These are phyloP conservation scores for Talaromyces islandicus DNA, from an alignment of 2,329 filamentous ascomycete species.

Conservation along the genomic window DNA sequence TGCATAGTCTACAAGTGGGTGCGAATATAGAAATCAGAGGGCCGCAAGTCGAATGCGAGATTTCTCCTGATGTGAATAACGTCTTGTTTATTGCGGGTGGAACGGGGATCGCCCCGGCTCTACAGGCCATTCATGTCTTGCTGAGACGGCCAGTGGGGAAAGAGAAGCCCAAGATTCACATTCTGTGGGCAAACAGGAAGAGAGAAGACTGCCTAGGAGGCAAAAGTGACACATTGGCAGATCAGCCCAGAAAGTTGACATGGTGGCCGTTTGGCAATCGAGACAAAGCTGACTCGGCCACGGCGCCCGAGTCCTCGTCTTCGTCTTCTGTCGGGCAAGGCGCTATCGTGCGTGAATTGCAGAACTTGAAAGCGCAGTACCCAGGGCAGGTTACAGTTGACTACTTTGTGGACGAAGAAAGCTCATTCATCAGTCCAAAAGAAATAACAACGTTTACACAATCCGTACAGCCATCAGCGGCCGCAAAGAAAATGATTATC, in stretches of 20 bases:
- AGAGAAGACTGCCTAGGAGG: constrained; percentile 62
- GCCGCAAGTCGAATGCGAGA: constrained; percentile 63
- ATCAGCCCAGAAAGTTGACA: constrained; percentile 19
- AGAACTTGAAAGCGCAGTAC: constrained; percentile 54
- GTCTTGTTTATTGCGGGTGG: constrained; percentile 86
- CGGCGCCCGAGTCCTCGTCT: not conserved
- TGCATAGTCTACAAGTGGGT: constrained; percentile 59
- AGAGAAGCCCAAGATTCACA: constrained; percentile 50
- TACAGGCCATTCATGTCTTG: constrained; percentile 69
- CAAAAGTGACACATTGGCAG: constrained; percentile 41
- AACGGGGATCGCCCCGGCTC: constrained; percentile 82
- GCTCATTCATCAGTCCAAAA: constrained; percentile 54
- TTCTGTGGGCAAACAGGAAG: constrained; percentile 75
- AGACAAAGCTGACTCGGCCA: constrained; percentile 8
- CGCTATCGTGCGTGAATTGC: constrained; percentile 56
- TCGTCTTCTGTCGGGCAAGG: constrained; percentile 12
- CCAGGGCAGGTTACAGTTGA: constrained; percentile 57
- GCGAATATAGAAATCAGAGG: constrained; percentile 70
- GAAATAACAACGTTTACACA: constrained; percentile 39
- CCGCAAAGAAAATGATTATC: constrained; percentile 54
- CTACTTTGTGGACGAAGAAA: constrained; percentile 79
- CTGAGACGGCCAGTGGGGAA: constrained; percentile 24
- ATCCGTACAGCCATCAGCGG: constrained; percentile 14
- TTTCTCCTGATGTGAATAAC: constrained; percentile 50
- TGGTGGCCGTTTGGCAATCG: constrained; percentile 22